phyloP scores from a whole-genome alignment of 1,139 yeast species.

The Protomyces gravidus region DNA sequence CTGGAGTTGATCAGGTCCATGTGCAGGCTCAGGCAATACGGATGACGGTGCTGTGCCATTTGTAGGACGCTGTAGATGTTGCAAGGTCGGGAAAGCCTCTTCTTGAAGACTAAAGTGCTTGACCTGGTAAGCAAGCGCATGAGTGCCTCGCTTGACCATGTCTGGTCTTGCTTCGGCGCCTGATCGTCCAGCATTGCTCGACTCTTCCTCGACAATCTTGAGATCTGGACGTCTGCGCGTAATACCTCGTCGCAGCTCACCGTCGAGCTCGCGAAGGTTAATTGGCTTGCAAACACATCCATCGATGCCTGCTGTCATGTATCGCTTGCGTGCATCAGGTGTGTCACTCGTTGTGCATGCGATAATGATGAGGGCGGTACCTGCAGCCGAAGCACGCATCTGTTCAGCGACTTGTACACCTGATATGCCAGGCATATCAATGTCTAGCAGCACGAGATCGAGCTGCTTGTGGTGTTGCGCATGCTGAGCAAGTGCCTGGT shows the following conservation, averaged over 20 bases:
- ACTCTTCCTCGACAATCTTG: neutral
- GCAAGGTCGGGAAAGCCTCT: neutral
- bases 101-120: neutral
- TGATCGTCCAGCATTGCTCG: neutral
- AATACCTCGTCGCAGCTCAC: neutral
- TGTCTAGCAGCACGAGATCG: conserved; percentile 24
- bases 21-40: neutral
- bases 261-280: conserved; percentile 12
- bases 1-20: neutral
- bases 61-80: neutral
- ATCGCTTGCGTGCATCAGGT: conserved; percentile 1
- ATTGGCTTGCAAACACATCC: conserved; percentile 25
- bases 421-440: conserved; percentile 26
- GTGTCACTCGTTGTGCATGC: conserved; percentile 24
- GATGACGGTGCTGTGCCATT: neutral
- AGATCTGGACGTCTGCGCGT: neutral
- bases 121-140: neutral
- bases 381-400: neutral
- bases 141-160: neutral
- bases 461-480: neutral
- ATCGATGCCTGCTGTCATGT: conserved; percentile 21
- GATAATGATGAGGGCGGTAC: conserved; percentile 4
- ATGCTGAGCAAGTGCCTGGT: conserved; percentile 13
- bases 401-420: conserved; percentile 19
- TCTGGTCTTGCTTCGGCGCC: neutral